Evolutionary conservation across 2,329 filamentous ascomycete species (phyloP), one percentile per base, ranked within the genome.

Genomic region (Incumbomyces delicatus): DNA sequence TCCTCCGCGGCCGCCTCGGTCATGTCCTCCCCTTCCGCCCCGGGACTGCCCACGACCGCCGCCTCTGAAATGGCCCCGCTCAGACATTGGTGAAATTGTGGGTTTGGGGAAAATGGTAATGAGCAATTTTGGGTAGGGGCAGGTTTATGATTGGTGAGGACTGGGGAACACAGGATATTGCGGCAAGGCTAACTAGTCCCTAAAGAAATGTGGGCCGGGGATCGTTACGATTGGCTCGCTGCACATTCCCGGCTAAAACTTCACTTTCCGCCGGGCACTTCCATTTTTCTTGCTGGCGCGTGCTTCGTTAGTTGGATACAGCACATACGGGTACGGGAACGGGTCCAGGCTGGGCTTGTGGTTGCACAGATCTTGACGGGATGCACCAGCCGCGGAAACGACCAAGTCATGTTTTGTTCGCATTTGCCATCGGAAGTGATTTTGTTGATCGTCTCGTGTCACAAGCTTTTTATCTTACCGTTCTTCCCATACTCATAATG

Each of bases 21-120:
- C 56, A 37, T 50, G 53, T 20, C 51, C 60, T 52, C 60, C 51
- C 17, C 60, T 57, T 29, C 58, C 53, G 16, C 61, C 57, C 33
- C 58, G 39, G 16, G 47, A 61, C 13, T 66, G 60, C 41, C 64
- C 61, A 34, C 66, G 59, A 38, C 66, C 62, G 44, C 72, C 72
- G 53, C 76, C 73, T 43, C 53, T 50, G 20, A 79, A 78, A 70
- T 79, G 63, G 46, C 64, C 64, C 62, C 66, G 58, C 57, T 69
- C 66, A 52, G 66, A 66, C 66, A 69, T 68, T 36, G 18, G 22
- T 30, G 31, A 45, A 6, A 10, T 14, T n/a, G n/a, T n/a, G n/a
- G n/a, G n/a, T 27, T 27, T 27, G 22, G 22, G 22, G 22, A 27
- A 8, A 27, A 27, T 27, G 22, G 4, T 4, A 27, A 4, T 27